Base-by-base conservation (phyloP, 441 rosid genomes). In the Populus hybrid region DNA sequence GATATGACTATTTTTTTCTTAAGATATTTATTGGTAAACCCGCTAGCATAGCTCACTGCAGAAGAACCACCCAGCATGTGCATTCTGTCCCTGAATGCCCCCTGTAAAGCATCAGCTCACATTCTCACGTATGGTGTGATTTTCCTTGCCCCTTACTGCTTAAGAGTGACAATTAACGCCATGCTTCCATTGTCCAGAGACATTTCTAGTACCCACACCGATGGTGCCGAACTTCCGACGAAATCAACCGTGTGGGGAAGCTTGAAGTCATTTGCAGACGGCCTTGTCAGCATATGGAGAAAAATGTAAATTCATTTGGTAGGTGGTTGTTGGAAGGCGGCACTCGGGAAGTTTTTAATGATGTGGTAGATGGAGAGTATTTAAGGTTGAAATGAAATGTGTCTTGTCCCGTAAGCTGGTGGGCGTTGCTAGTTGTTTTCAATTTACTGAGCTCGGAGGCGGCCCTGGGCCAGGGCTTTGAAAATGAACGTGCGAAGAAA, bases 191-290 rank as follows among this genome's bases (percentile, higher is more conserved):
- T 67, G 3, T 67, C 36, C 70, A 67, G 70, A 26, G 63, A 35
- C 32, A 67, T 38, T 30, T 57, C 75, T 50, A 42, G 73, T 28
- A 36, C 68, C 70, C 74, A 42, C 8, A 3, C 16, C 0, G 10
- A 78, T 38, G 84, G 79, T 26, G 66, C 46, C 10, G 83, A 83
- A 67, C 23, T 8, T 74, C 70, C 77, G 14, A 76, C 73, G 75
- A 75, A 69, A 77, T 67, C 85, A 36, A 77, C 86, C 46, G 8
- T 88, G 5, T 88, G 89, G 91, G 86, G 65, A 65, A 85, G 74
- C 73, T 78, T 88, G 20, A 88, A 86, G 80, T 82, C 88, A 42
- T 78, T 88, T 74, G 89, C 88, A 24, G 87, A 74, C 23, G 77
- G 80, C 46, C 57, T 88, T n/a, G 54, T 86, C 67, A 82, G 40